Conservation (phyloP, 2,329 filamentous ascomycete species). For the Epichloe uncinata region DNA sequence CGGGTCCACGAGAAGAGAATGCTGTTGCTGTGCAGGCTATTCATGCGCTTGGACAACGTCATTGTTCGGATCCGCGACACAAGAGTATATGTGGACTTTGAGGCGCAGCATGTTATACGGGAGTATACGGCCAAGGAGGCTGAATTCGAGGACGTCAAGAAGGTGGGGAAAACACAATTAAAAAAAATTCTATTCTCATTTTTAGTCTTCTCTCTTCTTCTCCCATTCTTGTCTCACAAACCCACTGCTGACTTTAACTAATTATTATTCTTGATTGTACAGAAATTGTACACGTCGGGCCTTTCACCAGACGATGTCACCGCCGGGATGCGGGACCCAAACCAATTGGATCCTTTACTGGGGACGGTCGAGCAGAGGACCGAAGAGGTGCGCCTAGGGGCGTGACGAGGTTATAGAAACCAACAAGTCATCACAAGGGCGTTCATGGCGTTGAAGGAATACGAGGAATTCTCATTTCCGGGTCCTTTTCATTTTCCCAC, state of each 20-base stretch:
- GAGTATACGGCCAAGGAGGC: slow-evolving; percentile 88
- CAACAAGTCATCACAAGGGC: not conserved
- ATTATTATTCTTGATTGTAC: not conserved
- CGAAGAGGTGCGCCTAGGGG: slow-evolving; percentile 31
- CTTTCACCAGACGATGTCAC: slow-evolving; percentile 57
- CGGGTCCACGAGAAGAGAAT: slow-evolving; percentile 85
- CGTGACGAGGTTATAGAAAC: not conserved
- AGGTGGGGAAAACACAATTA: slow-evolving; percentile 32
- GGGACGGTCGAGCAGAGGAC: slow-evolving; percentile 55
- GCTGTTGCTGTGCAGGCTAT: slow-evolving; percentile 73
- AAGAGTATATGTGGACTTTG: slow-evolving; percentile 83
- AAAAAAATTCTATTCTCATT: no score
- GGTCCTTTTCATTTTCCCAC: not conserved
- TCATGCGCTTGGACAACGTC: slow-evolving; percentile 87
- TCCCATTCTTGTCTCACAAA: slow-evolving; percentile 4
- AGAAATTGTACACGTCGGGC: slow-evolving; percentile 38
- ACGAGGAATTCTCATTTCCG: no score
- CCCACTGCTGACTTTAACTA: not conserved
- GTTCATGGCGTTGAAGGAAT: not conserved
- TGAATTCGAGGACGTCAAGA: slow-evolving; percentile 60
- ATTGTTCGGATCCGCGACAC: slow-evolving; percentile 81
- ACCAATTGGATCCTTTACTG: slow-evolving; percentile 56
- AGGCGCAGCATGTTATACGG: slow-evolving; percentile 60
- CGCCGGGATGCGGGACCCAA: slow-evolving; percentile 65
- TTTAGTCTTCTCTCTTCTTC: not conserved